Percentiles rank a stretch among this genome's conserved stretches.
These are phyloP conservation scores for Haplosporangium sp. DNA, from an alignment of 371 early-diverging fungal species.

Conservation along the genomic window DNA sequence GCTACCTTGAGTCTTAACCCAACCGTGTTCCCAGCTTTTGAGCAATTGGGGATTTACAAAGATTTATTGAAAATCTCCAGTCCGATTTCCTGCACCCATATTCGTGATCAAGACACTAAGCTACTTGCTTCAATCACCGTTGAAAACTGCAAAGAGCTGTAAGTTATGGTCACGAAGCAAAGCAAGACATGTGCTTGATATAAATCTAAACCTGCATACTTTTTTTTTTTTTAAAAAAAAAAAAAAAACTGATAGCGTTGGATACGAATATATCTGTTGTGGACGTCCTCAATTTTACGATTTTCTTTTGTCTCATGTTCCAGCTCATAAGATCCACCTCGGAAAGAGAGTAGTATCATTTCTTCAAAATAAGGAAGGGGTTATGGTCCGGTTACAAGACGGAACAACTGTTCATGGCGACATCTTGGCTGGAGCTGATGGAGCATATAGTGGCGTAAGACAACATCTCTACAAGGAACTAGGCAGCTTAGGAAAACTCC, in stretches of 20 bases:
- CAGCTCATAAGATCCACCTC: conserved; percentile 6
- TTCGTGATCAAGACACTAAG: not conserved
- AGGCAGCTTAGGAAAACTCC: not conserved
- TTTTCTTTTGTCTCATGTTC: not conserved
- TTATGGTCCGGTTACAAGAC: conserved; percentile 14
- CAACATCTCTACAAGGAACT: conserved; percentile 3
- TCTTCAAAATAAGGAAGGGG: conserved; percentile 13
- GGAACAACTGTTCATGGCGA: conserved; percentile 16
- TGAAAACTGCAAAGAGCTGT: not conserved
- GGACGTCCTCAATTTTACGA: conserved; percentile 8
- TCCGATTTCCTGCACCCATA: not conserved
- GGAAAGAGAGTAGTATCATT: conserved; percentile 16
- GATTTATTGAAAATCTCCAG: conserved; percentile 10
- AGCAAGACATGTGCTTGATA: no score
- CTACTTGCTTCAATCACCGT: not conserved
- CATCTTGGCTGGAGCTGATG: conserved; percentile 22
- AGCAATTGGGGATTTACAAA: conserved; percentile 14
- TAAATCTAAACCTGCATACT: no score
- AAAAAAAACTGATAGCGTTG: not conserved
- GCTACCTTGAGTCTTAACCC: not conserved
- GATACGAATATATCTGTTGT: conserved; percentile 1
- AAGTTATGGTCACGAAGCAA: not conserved
- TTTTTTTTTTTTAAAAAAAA: no score
- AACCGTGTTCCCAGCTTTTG: conserved; percentile 12
- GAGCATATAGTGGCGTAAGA: conserved; percentile 3